Evolutionary conservation across 768 basidiomycete species (phyloP), one percentile per base, ranked within the genome.

Genomic region (Suillus variegatus): DNA sequence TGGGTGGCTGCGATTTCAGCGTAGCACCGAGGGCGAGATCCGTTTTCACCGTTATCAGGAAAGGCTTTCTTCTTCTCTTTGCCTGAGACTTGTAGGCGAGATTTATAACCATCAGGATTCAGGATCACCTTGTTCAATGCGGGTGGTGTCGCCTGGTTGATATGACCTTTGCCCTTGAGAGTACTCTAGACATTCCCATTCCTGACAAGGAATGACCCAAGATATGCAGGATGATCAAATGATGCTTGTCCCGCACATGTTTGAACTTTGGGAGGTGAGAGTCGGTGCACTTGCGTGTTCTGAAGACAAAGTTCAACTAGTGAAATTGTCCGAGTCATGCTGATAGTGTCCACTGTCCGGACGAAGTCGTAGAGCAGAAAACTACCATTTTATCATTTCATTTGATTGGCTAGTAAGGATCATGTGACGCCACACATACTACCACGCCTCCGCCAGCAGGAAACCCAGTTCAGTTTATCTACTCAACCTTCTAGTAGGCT

Each of bases 121-220:
- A 10, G 75, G 75, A 44, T 72, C 76, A 54, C 92, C 89, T 51
- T 89, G 82, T 69, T 86, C 83, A 12, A 92, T 78, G 54, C 72
- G 70, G 25, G 93, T 77, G 28, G 81, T 72, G n/a, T 93, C 91
- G 18, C 85, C 85, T 25, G 78, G 65, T 65, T 87, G 47, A 91
- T 80, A 66, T 92, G 91, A 5, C 88, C 88, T 69, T 82, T 86
- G 1, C 91, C 92, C 56, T 85, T 89, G 18, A 85, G 88, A 49
- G 88, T 92, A 67, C 89, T 91, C 90, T 90, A 93, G 13, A 90
- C 92, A 70, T 90, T 88, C 28, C 84, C 82, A 32, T 32, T 32
- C 32, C 6, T 6, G 32, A 92, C 83, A 9, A 92, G 66, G 60
- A 92, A 80, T 60, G 87, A 88, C 10, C 91, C 92, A 35, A 93